Percentiles rank a stretch among this genome's conserved stretches.
Conservation (phyloP, 352 stramenopile genomes). For the Phytophthora chlamydospora region DNA sequence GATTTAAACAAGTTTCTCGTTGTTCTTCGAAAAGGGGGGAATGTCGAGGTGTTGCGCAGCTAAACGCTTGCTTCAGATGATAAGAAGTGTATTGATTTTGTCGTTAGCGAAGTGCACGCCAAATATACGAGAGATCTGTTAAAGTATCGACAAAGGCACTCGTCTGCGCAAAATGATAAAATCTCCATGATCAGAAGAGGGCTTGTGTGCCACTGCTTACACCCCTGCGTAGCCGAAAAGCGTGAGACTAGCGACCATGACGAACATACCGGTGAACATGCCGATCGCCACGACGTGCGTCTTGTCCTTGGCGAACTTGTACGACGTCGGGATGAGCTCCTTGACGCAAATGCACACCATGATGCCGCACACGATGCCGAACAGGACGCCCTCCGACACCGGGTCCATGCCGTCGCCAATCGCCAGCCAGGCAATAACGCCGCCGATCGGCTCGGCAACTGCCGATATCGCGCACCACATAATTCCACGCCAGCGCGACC, state of each 20-base stretch:
- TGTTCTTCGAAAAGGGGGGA: too few species aligned
- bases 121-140: too few species aligned
- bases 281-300: constrained; percentile 75
- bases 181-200: too few species aligned
- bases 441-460: constrained; percentile 87
- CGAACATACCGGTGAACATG: constrained; percentile 78
- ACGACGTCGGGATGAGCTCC: constrained; percentile 91
- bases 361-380: constrained; percentile 93
- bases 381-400: constrained; percentile 82
- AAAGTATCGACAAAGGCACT: too few species aligned
- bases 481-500: constrained; percentile 92
- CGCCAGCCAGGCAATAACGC: constrained; percentile 84
- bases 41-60: too few species aligned
- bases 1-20: too few species aligned
- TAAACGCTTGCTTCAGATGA: too few species aligned
- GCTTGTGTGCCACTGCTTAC: constrained; percentile 16
- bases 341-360: constrained; percentile 93
- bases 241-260: constrained; percentile 90
- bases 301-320: constrained; percentile 85
- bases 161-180: too few species aligned
- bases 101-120: too few species aligned
- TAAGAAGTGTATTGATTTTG: too few species aligned
- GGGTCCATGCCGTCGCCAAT: constrained; percentile 74
- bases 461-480: constrained; percentile 91
- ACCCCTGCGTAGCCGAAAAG: constrained; percentile 75